phyloP scores from a whole-genome alignment of 2,329 filamentous ascomycete species.

The Hymenoscyphus albidus region DNA sequence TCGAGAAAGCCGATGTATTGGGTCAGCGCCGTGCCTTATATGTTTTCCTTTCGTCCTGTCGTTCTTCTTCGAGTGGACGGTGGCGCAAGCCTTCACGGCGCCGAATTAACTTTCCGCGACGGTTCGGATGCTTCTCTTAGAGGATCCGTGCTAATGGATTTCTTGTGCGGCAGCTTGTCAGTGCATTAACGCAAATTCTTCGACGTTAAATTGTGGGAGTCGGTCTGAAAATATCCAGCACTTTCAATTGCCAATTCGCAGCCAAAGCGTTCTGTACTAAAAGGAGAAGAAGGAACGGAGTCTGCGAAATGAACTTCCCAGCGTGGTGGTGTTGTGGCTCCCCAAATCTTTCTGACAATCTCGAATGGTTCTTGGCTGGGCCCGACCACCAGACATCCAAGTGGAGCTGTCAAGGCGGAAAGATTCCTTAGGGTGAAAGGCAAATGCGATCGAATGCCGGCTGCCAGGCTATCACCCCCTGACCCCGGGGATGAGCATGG shows the following conservation, averaged over 20 bases:
- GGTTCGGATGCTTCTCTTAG: not conserved
- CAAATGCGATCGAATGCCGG: not conserved
- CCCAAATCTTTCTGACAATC: not conserved
- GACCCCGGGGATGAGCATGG: not conserved
- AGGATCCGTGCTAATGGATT: not conserved
- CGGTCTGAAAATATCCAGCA: not conserved
- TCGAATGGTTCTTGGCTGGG: not conserved
- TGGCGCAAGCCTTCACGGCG: not conserved
- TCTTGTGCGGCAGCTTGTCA: not conserved
- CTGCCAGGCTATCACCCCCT: not conserved
- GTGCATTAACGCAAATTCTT: not conserved
- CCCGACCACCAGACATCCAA: not conserved
- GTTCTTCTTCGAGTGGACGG: not conserved
- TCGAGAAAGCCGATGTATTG: not conserved
- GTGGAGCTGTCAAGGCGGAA: constrained; percentile 1
- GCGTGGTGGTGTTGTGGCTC: not conserved
- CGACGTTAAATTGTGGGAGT: not conserved
- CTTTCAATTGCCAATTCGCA: not conserved
- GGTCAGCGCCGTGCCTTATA: not conserved
- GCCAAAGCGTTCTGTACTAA: not conserved
- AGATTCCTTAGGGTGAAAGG: not conserved
- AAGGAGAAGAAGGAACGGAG: not conserved
- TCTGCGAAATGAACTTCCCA: too few species aligned
- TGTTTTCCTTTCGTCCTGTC: not conserved
- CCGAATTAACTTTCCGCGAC: not conserved